These are phyloP conservation scores for Leccinum pellstonianum DNA, from an alignment of 768 basidiomycete genomes.

Conservation along the genomic window DNA sequence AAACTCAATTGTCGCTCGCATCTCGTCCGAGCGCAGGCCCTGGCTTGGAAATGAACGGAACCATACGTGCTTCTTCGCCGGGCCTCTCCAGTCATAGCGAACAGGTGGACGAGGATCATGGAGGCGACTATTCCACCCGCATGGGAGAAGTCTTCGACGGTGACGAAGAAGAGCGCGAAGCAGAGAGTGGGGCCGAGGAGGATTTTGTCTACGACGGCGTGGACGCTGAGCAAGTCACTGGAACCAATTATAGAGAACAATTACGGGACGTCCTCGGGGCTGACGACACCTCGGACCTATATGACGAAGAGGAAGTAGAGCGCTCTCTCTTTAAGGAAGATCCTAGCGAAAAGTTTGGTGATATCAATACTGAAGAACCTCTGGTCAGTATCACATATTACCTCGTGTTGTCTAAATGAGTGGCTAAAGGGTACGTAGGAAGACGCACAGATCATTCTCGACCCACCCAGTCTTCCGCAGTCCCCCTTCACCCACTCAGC, in stretches of 20 bases:
- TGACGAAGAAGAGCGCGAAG: constrained; percentile 42
- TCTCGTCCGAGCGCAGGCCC: neutral
- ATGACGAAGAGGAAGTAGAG: constrained; percentile 46
- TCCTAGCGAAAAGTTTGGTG: constrained; percentile 32
- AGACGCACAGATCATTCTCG: constrained; percentile 37
- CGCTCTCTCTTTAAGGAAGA: constrained; percentile 43
- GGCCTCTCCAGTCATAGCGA: constrained; percentile 21
- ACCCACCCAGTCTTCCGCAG: constrained; percentile 41
- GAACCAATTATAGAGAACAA: constrained; percentile 61
- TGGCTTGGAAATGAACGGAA: constrained; percentile 11
- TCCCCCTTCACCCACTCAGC: constrained; percentile 34
- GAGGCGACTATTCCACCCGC: constrained; percentile 26
- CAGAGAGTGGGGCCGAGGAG: constrained; percentile 50
- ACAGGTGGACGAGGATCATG: constrained; percentile 22
- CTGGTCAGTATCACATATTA: constrained; percentile 32
- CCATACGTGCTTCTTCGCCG: constrained; percentile 8
- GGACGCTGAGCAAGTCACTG: constrained; percentile 48
- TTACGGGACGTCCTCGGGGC: constrained; percentile 71
- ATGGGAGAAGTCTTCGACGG: constrained; percentile 35
- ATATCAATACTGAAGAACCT: constrained; percentile 19
- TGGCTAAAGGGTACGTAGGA: constrained; percentile 31
- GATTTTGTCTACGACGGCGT: constrained; percentile 73
- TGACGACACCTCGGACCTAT: constrained; percentile 54
- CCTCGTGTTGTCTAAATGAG: constrained; percentile 18
- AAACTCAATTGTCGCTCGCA: no score